Evolutionary conservation across 2,329 filamentous ascomycete species (phyloP), one percentile per base, ranked within the genome.

Genomic region (Cladosporium halotolerans): DNA sequence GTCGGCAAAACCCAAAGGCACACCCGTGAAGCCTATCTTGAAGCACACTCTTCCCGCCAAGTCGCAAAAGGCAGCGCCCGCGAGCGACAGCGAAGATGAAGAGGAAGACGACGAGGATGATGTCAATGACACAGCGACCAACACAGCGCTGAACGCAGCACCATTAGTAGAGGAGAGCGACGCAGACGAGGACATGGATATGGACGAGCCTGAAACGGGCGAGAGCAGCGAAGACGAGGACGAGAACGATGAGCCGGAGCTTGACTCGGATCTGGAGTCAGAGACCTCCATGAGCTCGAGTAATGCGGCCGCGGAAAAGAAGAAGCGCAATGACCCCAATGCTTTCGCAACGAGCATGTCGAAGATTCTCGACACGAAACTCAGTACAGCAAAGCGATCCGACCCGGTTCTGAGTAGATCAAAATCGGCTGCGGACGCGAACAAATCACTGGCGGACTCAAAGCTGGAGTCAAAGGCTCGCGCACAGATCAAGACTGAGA

Each of bases 381-480:
- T 97, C 9, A 86, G 90, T 1, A 83, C 82, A 7, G 81, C 86
- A 32, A 89, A 89, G 67, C 86, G 91, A 19, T 79, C 84, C 52
- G 93, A 99, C 68, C 93, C 93, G 0, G 88, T 99, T n/a, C 79
- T 99, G 3, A 85, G 91, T 5, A 86, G 93, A 64, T 92, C 86
- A 68, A 83, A 82, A 57, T 80, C 80, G 9, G 90, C 90, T 1
- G 81, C 84, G 11, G 81, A 88, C 56, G 82, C 87, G 0, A 85
- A 85, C 58, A 83, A 83, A 55, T 82, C 86, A 33, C 79, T 88
- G 9, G 81, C 85, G 1, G 89, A 96, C 64, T 77, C 81, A 51
- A 86, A 86, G 53, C 77, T 99, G 38, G 92, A 96, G 64, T 78
- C 84, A 49, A 92, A 89, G 68, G 93, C 91, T 28, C 82, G 82